phyloP scores from a whole-genome alignment of 2,329 filamentous ascomycete genomes.

The Aspergillus udagawae region DNA sequence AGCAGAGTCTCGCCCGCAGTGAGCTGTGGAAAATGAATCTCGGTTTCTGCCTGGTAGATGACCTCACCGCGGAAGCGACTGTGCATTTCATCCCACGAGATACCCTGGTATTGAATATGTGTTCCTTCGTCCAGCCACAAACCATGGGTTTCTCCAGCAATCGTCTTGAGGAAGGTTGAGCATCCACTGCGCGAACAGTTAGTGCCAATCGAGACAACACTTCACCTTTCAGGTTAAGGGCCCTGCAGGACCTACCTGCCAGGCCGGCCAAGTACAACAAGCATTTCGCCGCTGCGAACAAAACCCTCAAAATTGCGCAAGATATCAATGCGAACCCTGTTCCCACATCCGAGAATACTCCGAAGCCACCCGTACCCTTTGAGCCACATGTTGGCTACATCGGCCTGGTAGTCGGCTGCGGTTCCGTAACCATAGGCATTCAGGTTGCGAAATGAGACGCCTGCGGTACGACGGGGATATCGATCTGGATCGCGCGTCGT shows the following conservation, averaged over 20 bases:
- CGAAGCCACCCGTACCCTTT: constrained; percentile 29
- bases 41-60: constrained; percentile 79
- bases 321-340: constrained; percentile 52
- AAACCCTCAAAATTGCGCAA: constrained; percentile 61
- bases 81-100: constrained; percentile 68
- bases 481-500: constrained; percentile 28
- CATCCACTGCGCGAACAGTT: constrained; percentile 46
- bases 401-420: constrained; percentile 43
- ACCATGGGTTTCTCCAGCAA: constrained; percentile 78
- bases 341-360: constrained; percentile 25
- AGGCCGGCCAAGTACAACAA: constrained; percentile 51
- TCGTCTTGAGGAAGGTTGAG: constrained; percentile 79
- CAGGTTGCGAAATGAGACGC: constrained; percentile 43
- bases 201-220: not conserved
- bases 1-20: constrained; percentile 73
- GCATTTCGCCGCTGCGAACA: constrained; percentile 53
- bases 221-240: not conserved
- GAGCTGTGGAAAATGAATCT: constrained; percentile 74
- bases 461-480: constrained; percentile 32
- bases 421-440: constrained; percentile 43
- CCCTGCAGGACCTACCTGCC: constrained; percentile 29
- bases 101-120: constrained; percentile 73
- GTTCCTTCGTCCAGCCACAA: constrained; percentile 67
- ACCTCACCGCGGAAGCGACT: constrained; percentile 74
- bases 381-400: constrained; percentile 41